A percentile compares a stretch with the other conserved stretches of the same genome.
phyloP scores from a whole-genome alignment of 2,329 filamentous ascomycete species.

The Ophiosphaerella narmari region DNA sequence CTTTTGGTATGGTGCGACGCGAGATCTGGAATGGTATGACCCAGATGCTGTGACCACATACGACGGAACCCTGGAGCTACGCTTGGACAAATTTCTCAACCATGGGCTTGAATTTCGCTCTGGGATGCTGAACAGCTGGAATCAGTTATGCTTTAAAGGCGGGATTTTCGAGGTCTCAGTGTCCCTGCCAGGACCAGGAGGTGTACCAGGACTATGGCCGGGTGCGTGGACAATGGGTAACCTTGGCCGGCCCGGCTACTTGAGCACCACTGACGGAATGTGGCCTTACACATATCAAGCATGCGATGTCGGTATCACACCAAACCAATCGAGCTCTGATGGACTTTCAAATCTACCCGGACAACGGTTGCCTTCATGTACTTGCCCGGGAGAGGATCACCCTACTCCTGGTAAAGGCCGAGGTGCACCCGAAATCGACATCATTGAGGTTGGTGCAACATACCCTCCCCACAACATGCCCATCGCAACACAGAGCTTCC shows the following conservation, averaged over 20 bases:
- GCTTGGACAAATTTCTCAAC: conserved; percentile 52
- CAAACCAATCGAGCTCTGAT: conserved; percentile 53
- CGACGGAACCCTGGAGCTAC: conserved; percentile 53
- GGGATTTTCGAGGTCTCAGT: conserved; percentile 59
- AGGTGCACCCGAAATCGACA: conserved; percentile 56
- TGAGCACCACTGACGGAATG: conserved; percentile 58
- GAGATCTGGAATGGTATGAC: conserved; percentile 58
- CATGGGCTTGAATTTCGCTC: conserved; percentile 55
- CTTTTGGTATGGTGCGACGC: conserved; percentile 60
- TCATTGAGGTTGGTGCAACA: conserved; percentile 54
- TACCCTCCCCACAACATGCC: conserved; percentile 45
- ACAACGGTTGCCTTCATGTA: conserved; percentile 52
- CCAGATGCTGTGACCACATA: conserved; percentile 58
- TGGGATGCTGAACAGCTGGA: conserved; percentile 60
- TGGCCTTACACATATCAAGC: conserved; percentile 61
- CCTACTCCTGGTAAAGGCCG: conserved; percentile 54
- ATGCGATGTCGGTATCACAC: conserved; percentile 57
- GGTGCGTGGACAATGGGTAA: conserved; percentile 62
- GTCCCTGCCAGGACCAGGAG: conserved; percentile 57
- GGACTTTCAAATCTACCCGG: conserved; percentile 52
- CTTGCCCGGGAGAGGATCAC: conserved; percentile 53
- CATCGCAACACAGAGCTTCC: conserved; percentile 55
- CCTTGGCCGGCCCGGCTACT: conserved; percentile 57
- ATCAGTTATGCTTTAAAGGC: conserved; percentile 60
- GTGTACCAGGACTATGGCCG: conserved; percentile 57